phyloP scores from a whole-genome alignment of 805 yeast genomes.

The Blastobotrys muscicola region DNA sequence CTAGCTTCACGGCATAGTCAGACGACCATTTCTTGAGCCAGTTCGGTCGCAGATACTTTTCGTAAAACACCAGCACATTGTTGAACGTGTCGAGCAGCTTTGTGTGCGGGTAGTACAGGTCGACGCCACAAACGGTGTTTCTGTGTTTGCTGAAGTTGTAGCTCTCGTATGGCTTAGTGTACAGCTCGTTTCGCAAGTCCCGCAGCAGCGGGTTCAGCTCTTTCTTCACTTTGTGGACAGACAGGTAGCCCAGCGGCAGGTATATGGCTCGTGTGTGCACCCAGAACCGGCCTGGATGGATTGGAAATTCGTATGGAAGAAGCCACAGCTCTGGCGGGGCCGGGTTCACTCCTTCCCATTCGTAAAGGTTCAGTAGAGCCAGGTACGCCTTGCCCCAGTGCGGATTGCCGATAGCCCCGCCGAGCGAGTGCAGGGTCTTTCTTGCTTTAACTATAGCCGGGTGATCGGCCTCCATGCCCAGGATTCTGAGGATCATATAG shows the following conservation, averaged over 20 bases:
- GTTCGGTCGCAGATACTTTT: slow-evolving; percentile 61
- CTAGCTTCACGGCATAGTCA: slow-evolving; percentile 46
- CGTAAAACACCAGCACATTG: slow-evolving; percentile 50
- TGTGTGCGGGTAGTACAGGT: slow-evolving; percentile 90
- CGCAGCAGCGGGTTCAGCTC: slow-evolving; percentile 53
- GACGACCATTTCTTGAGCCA: slow-evolving; percentile 54
- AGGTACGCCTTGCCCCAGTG: slow-evolving; percentile 98
- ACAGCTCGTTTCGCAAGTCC: slow-evolving; percentile 73
- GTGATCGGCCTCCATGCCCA: slow-evolving; percentile 69
- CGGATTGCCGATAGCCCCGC: slow-evolving; percentile 86
- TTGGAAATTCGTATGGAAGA: slow-evolving; percentile 68
- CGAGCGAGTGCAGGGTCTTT: slow-evolving; percentile 53
- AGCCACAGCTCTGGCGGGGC: slow-evolving; percentile 95
- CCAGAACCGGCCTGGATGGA: slow-evolving; percentile 99
- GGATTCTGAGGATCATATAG: slow-evolving; percentile 68
- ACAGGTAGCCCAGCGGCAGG: slow-evolving; percentile 74
- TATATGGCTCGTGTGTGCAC: slow-evolving; percentile 94
- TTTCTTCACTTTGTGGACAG: slow-evolving; percentile 46
- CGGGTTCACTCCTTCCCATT: slow-evolving; percentile 97
- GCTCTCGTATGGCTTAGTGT: slow-evolving; percentile 47
- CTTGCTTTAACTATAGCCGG: slow-evolving; percentile 73
- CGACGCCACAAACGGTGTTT: slow-evolving; percentile 84
- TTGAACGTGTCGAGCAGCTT: slow-evolving; percentile 54
- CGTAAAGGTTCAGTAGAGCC: slow-evolving; percentile 66
- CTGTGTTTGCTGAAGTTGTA: slow-evolving; percentile 66